Base-by-base conservation (phyloP, 306 rosid genomes). In the Myrica gale region DNA sequence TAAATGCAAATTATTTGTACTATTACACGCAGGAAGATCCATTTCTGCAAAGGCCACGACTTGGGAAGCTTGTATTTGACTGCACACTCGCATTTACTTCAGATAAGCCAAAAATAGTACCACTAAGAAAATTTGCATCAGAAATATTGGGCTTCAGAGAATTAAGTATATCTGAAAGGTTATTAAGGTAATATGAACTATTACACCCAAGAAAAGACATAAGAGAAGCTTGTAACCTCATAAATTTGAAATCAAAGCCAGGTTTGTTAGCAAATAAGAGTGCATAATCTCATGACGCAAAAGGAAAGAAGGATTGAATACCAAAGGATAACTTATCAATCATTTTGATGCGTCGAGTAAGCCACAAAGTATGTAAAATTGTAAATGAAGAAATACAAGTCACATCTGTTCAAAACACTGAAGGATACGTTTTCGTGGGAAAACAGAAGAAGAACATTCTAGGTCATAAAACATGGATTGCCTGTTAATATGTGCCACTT, bases 391-490 rank as follows among this genome's bases (percentile, higher is more conserved):
- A 45, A 66, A 56, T 4, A 11, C 21, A 17, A 17, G 48, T 42
- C 16, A 60, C 52, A 42, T 20, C 23, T 10, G 42, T 47, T 55
- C 32, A 56, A 52, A 81, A 58, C 21, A 72, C 47, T 57, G 23
- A 74, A 43, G 92, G 95, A 93, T 93, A 91, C 98, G 88, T 43
- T 82, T 81, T 84, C 71, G 83, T 5, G 87, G 96, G 77, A 91
- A 76, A 79, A 84, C 70, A 60, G 92, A 77, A 51, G 67, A 69
- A 70, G 90, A 82, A 82, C 75, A 58, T 78, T 87, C 88, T 75
- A 62, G 48, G 71, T 88, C 90, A 78, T 80, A 89, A 74, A 91
- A 87, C 76, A 93, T 79, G 77, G 78, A 73, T 54, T 82, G 79
- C 84, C 89, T 88, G 78, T 81, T 84, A 65, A 93, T 87, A 61